These are phyloP conservation scores for Phytophthora colocasiae DNA, from an alignment of 352 stramenopile genomes.

Conservation along the genomic window DNA sequence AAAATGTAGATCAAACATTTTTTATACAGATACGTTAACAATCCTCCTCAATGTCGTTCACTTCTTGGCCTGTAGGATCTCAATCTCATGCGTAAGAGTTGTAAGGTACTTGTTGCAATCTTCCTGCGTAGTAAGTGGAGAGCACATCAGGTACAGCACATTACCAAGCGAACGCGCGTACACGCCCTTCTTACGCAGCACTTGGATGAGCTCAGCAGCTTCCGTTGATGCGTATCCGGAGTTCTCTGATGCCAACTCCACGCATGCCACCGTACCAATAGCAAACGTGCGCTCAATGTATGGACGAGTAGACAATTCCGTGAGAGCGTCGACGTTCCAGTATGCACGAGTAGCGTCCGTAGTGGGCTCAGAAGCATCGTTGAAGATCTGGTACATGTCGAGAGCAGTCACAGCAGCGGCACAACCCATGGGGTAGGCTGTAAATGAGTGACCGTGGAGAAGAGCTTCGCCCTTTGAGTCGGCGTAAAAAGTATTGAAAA, in stretches of 20 bases:
- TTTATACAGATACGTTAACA: slow-evolving; percentile 18
- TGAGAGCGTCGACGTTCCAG: slow-evolving; percentile 61
- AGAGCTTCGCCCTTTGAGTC: slow-evolving; percentile 88
- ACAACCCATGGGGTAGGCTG: slow-evolving; percentile 91
- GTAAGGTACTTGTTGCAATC: slow-evolving; percentile 71
- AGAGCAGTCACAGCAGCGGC: slow-evolving; percentile 88
- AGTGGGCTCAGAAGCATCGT: slow-evolving; percentile 27
- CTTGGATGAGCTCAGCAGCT: slow-evolving; percentile 65
- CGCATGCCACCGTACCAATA: slow-evolving; percentile 80
- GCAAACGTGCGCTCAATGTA: slow-evolving; percentile 73
- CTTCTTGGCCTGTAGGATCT: slow-evolving; percentile 45
- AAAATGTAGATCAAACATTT: background rate
- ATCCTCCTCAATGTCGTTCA: slow-evolving; percentile 13
- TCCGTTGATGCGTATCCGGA: slow-evolving; percentile 75
- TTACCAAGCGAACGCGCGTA: slow-evolving; percentile 86
- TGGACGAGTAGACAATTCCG: slow-evolving; percentile 54
- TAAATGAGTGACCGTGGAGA: slow-evolving; percentile 94
- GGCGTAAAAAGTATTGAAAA: slow-evolving; percentile 92
- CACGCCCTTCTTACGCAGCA: slow-evolving; percentile 67
- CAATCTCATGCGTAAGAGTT: slow-evolving; percentile 55
- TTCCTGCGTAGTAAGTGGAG: slow-evolving; percentile 67
- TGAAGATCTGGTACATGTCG: slow-evolving; percentile 87
- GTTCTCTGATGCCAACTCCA: slow-evolving; percentile 69
- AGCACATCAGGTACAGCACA: slow-evolving; percentile 90
- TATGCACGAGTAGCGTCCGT: slow-evolving; percentile 52